Evolutionary conservation across 306 rosid species (phyloP), one percentile per base, ranked within the genome.

Genomic region (Cucurbita pepo): DNA sequence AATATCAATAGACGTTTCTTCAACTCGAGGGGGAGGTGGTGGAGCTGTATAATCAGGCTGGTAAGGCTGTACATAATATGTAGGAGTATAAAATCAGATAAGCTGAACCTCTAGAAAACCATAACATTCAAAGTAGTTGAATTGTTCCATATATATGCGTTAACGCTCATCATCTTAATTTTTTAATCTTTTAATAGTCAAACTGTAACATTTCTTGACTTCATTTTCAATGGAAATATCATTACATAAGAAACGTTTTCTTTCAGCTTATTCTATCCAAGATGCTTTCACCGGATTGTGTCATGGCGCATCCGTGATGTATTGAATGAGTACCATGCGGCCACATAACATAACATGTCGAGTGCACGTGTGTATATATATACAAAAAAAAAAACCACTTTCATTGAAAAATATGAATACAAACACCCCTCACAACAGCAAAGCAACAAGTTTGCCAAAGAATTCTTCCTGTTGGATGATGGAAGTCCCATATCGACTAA

Each of bases 1-100:
- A 59, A 95, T 86, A 63, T 95, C 95, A 76, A 95, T 95, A 54
- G 93, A 79, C 38, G 97, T 85, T 86, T 95, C 99, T 64, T 95
- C 97, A 61, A 92, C 80, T 69, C 73, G 77, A 72, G 90, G 86
- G 10, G 84, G 90, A 70, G 88, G 93, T 51, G 99, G 96, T 16
- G 99, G 96, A 18, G 95, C 96, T 45, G 84, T 95, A 73, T 91
- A 95, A 75, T 87, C 97, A 55, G 89, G 80, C 60, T 90, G 90
- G 79, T 94, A 90, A 65, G 96, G 80, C 98, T 94, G 89, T 47
- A 44, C 10, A 77, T 75, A 44, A 76, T 22, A 81, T 52, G 74
- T 69, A 69, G 54, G 74, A 62, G 48, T 36, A 38, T 69, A 85
- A 73, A 56, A 18, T 57, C 77, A 57, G 56, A 21, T 69, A 14